Evolutionary conservation across 2,329 filamentous ascomycete species (phyloP).

Genomic region (Apiospora saccharicola): DNA sequence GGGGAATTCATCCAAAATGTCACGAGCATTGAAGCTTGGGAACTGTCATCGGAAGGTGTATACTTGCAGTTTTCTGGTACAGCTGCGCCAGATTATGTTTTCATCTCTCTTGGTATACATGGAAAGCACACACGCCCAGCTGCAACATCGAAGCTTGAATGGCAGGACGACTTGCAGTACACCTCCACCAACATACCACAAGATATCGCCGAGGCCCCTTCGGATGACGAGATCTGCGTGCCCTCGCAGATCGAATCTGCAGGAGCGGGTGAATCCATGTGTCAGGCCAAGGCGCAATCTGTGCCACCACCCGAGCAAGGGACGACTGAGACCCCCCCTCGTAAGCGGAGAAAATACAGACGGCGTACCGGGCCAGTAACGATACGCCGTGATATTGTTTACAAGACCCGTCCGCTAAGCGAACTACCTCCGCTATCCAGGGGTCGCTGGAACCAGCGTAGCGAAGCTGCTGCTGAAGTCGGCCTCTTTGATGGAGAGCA

Average conservation of each 20-base stretch:
- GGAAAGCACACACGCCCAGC: slow-evolving; percentile 35
- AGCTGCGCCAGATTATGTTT: slow-evolving; percentile 47
- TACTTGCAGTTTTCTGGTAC: slow-evolving; percentile 43
- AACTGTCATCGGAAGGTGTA: slow-evolving; percentile 48
- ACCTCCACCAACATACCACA: slow-evolving; percentile 52
- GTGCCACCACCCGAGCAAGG: neutral
- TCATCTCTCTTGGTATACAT: slow-evolving; percentile 46
- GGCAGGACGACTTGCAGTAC: slow-evolving; percentile 50
- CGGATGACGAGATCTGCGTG: slow-evolving; percentile 42
- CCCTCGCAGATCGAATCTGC: slow-evolving; percentile 28
- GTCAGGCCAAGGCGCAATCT: neutral
- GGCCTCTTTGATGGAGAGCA: slow-evolving; percentile 50
- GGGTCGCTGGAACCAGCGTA: slow-evolving; percentile 44
- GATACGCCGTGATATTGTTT: slow-evolving; percentile 31
- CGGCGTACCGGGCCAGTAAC: slow-evolving; percentile 33
- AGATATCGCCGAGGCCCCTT: slow-evolving; percentile 39
- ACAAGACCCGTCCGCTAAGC: slow-evolving; percentile 40
- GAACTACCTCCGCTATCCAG: slow-evolving; percentile 39
- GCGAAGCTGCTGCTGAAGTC: slow-evolving; percentile 40
- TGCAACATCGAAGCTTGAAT: slow-evolving; percentile 40
- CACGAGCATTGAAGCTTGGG: slow-evolving; percentile 54
- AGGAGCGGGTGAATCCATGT: neutral
- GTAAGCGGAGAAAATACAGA: neutral
- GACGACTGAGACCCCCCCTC: neutral
- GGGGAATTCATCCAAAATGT: slow-evolving; percentile 38